A percentile compares a stretch with the other conserved stretches of the same genome.
Evolutionary conservation across 2,329 filamentous ascomycete genomes (phyloP).

Genomic region (Epichloe elymi): DNA sequence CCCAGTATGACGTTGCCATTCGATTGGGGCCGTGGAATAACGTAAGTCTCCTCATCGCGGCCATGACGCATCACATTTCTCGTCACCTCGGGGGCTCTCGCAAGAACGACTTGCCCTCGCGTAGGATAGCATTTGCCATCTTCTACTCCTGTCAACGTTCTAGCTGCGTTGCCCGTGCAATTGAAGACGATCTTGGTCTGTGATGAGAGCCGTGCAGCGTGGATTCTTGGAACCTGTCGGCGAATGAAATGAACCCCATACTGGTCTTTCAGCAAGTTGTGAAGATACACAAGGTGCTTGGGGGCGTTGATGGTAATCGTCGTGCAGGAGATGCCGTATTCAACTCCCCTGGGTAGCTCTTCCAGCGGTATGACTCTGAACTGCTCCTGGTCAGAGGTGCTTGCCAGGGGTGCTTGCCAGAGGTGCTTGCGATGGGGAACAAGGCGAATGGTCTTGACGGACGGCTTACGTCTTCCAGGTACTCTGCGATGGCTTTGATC

Average conservation of each 20-base stretch:
- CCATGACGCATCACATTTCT: conserved; percentile 27
- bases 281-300: conserved; percentile 22
- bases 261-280: conserved; percentile 12
- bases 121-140: conserved; percentile 28
- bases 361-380: conserved; percentile 17
- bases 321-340: conserved; percentile 23
- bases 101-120: conserved; percentile 25
- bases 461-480: conserved; percentile 23
- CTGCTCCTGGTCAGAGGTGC: conserved; percentile 7
- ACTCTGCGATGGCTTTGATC: conserved; percentile 26
- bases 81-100: conserved; percentile 16
- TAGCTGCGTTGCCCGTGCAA: conserved; percentile 22
- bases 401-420: no score
- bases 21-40: conserved; percentile 24
- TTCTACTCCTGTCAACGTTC: conserved; percentile 20
- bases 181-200: conserved; percentile 21
- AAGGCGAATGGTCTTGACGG: not conserved
- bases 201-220: conserved; percentile 14
- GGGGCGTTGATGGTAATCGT: conserved; percentile 25
- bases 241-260: conserved; percentile 21
- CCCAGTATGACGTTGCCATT: conserved; percentile 23
- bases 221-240: conserved; percentile 15
- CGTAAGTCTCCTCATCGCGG: conserved; percentile 26
- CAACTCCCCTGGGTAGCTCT: conserved; percentile 18
- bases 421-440: no score